A percentile compares a stretch with the other conserved stretches of the same genome.
phyloP scores from a whole-genome alignment of 108 stramenopile species.

The Conticribra weissflogii region DNA sequence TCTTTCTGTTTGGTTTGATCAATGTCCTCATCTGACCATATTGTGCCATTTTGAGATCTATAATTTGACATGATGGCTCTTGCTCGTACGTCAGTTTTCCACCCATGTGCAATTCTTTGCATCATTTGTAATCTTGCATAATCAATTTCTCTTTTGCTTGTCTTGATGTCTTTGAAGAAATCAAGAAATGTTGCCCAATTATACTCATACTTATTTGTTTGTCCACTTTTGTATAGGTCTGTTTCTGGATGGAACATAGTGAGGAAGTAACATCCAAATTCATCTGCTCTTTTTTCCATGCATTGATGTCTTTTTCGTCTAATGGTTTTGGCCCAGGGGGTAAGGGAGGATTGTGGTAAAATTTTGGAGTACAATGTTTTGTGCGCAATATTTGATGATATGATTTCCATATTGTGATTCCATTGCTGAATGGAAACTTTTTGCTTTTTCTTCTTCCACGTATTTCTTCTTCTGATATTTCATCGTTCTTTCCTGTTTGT shows the following conservation, averaged over 20 bases:
- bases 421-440: not conserved
- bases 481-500: not conserved
- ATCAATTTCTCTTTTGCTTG: not conserved
- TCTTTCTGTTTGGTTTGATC: too few species aligned
- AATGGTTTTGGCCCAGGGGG: not conserved
- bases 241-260: not conserved
- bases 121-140: not conserved
- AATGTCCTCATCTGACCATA: too few species aligned
- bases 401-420: not conserved
- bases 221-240: not conserved
- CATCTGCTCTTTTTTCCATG: not conserved
- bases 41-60: too few species aligned
- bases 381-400: not conserved
- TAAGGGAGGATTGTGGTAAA: not conserved
- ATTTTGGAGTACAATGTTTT: not conserved
- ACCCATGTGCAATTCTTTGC: not conserved
- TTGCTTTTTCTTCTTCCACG: not conserved
- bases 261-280: not conserved
- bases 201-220: constrained; percentile 2
- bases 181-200: not conserved
- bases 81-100: too few species aligned
- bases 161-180: not conserved
- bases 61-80: too few species aligned
- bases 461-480: not conserved
- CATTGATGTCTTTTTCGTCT: not conserved